Base-by-base conservation (phyloP, 2,329 filamentous ascomycete species). In the Pleochaeta shiraiana region DNA sequence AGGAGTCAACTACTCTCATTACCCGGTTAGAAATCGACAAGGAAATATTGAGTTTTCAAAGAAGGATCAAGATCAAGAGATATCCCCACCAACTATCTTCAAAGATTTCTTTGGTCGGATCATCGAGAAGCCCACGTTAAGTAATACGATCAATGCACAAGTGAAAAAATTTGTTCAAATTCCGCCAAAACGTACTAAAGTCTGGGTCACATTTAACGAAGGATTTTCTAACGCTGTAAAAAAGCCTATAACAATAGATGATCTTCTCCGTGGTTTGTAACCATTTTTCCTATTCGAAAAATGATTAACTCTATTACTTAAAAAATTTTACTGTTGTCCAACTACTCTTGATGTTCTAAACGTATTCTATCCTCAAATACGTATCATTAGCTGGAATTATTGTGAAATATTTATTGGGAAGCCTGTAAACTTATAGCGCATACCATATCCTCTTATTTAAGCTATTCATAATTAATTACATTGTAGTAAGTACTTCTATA, bases 141-240 rank as follows among this genome's bases (percentile, higher is more conserved):
- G 76, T 78, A 63, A 72, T 75, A 9, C 77, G 79, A 53, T 76
- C 73, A 12, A 76, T 76, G 5, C 93, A 88, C 86, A 83, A 69
- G 55, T 71, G 70, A 63, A 71, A 71, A 45, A 73, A 74, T 14
- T 14, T 43, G 14, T 12, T 19, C 14, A 14, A 43, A 19, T 12
- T 11, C 37, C 14, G n/a, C 37, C 37, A 53, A 74, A 77, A 65
- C 80, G 80, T 60, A 79, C 78, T 62, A 82, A 85, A 69, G 86
- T 91, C 3, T 95, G 90, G 90, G 84, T 95, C 50, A 92, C 83
- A 67, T 96, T 85, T 74, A 85, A 95, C 71, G 91, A 96, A 76
- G 91, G 91, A 0, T 84, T 90, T 72, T 93, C 90, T 65, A 95
- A 96, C 78, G 91, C 91, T 12, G 91, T 96, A 66, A 81, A 87